Base-by-base conservation (phyloP, 305 asterid genomes). In the Rubia tinctorum region DNA sequence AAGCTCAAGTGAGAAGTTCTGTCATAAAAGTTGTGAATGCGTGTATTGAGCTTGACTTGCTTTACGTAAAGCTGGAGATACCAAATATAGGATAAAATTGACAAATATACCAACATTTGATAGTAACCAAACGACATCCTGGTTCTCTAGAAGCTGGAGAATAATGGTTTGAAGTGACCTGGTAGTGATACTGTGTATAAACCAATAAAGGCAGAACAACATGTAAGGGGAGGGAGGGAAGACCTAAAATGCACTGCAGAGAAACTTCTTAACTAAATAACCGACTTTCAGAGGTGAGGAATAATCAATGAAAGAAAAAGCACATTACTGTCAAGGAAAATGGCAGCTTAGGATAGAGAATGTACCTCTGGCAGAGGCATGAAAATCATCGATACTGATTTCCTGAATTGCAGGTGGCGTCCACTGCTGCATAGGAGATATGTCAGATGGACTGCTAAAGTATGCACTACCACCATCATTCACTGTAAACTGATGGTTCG, bases 321-420 rank as follows among this genome's bases (percentile, higher is more conserved):
- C 59, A 43, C 45, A 23, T n/a, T 18, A 20, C 55, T 25, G 56
- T 20, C 61, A 20, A 55, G 67, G 51, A 47, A 53, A 61, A 45
- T 34, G 25, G 58, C 42, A 13, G 68, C 53, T 55, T 5, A 58
- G 73, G 60, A 62, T 63, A 30, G 60, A 43, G 17, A 43, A 47
- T 34, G 72, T 86, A 95, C 99, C 97, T 88, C 93, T 86, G 73
- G 87, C 83, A 37, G 97, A 85, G 69, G 84, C 75, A 75, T 77
- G 88, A 81, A 82, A 87, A 76, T 92, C 95, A 84, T 88, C 93
- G 39, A 80, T 73, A 71, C 82, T 90, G 79, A 92, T 92, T 82
- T 92, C 98, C 84, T 95, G 99, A 66, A 88, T 73, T 27, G 88
- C 85, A 20, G 98, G 96, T 17, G 98, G 95, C 69, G 91, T 88